Conservation (phyloP, 192 early-diverging fungal genomes). For the Glomus cerebriforme region DNA sequence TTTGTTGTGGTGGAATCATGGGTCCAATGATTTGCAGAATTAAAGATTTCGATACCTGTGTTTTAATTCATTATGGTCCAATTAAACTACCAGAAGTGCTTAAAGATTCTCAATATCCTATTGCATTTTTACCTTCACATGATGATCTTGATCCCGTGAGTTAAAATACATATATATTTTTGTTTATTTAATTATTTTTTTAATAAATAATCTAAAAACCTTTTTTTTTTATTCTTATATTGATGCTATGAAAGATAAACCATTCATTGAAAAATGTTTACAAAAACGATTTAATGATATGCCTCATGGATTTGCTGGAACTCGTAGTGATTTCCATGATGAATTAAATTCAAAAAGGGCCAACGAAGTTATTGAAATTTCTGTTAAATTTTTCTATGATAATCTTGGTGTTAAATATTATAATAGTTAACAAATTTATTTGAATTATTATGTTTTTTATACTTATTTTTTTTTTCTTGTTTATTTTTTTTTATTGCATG, state of each 20-base stretch:
- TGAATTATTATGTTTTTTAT: too few relatives aligned
- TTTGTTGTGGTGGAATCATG: neutral
- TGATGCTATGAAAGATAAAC: too few relatives aligned
- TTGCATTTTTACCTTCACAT: neutral
- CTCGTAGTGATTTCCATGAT: neutral
- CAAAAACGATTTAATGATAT: too few relatives aligned
- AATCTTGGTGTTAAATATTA: too few relatives aligned
- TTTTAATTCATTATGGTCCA: neutral
- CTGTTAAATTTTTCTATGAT: too few relatives aligned
- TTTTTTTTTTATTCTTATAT: too few relatives aligned
- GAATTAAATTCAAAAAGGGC: too few relatives aligned
- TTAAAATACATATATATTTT: neutral
- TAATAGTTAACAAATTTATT: too few relatives aligned
- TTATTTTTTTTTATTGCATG: too few relatives aligned
- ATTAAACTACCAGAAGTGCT: neutral
- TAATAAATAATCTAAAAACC: neutral
- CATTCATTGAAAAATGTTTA: too few relatives aligned
- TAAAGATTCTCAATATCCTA: neutral
- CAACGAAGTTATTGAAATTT: too few relatives aligned
- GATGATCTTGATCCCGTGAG: neutral
- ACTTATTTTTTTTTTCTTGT: too few relatives aligned
- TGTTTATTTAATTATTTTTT: neutral
- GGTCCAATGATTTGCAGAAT: neutral
- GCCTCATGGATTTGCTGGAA: neutral
- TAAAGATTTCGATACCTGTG: neutral